Base-by-base conservation (phyloP, 2,329 filamentous ascomycete genomes). In the Metarhizium guizhouense region DNA sequence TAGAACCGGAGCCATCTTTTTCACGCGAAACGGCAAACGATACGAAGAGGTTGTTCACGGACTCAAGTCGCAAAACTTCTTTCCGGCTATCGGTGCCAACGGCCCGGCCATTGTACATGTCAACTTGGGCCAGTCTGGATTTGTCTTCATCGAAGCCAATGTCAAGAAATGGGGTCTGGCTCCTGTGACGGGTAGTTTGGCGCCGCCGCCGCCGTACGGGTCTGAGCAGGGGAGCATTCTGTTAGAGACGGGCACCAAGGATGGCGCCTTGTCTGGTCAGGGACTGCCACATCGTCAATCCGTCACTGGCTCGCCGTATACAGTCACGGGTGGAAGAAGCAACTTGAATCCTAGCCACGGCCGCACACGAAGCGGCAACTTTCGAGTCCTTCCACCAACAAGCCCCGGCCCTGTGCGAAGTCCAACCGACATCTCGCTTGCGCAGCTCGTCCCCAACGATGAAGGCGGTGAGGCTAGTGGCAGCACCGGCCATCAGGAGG, bases 91-190 rank as follows among this genome's bases (percentile, higher is more conserved):
- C n/a, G 94, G 94, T 47, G 92, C 94, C 56, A 96, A 94, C 67
- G 94, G 94, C 0, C 94, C 94, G 16, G 92, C 90, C 65, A 86
- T 86, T 36, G 83, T 99, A 1, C 93, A 99, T 68, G 94, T 97
- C 68, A 99, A 99, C 70, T 95, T 99, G 69, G 94, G 94, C 7
- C 94, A 99, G 70, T 90, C 94, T 67, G 94, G 94, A 38, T 99
- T 97, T 67, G 94, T 99, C 51, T 99, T 97, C 67, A 97, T 99
- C 64, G 94, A 99, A 73, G 94, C 93, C 59, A 99, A 99, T 66
- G 94, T 99, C 58, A 99, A 99, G 83, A 99, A 97, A 78, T 99
- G 94, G 94, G 94, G 94, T 2, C 77, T 99, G 55, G 94, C 94
- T 51, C 94, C 94, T 5, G 95, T 95, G 81, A 96, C 90, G 1